Evolutionary conservation across 192 early-diverging fungal species (phyloP).

Genomic region (Entomortierella chlamydospora): DNA sequence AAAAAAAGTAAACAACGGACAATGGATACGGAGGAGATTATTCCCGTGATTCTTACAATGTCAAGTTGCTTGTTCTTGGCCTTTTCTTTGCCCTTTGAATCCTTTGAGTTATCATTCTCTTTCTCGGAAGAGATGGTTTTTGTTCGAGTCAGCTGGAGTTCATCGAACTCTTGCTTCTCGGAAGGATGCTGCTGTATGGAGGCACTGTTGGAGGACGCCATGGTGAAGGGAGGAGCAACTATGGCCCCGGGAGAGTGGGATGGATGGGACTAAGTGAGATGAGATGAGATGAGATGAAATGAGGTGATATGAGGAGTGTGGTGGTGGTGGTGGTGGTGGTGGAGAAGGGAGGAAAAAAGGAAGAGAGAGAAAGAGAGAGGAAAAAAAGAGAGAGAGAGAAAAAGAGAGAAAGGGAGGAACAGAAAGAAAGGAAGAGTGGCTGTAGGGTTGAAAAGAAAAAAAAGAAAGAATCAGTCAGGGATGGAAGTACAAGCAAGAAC

Average conservation of each 20-base stretch:
- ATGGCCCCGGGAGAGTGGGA: neutral
- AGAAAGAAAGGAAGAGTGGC: neutral
- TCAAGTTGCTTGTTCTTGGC: conserved; percentile 30
- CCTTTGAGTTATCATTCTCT: neutral
- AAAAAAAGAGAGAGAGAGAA: neutral
- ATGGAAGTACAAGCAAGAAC: conserved; percentile 1
- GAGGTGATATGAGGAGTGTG: too few relatives aligned
- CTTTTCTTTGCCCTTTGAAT: neutral
- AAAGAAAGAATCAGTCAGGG: neutral
- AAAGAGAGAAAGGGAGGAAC: neutral
- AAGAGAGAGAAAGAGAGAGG: neutral
- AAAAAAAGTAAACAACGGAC: conserved; percentile 2
- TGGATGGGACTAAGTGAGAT: neutral
- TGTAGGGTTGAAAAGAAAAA: neutral
- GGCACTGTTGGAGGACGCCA: conserved; percentile 15
- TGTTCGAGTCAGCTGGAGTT: conserved; percentile 29
- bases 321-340: too few relatives aligned
- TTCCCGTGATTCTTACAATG: conserved; percentile 18
- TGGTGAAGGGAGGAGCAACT: neutral
- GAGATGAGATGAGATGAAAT: too few relatives aligned
- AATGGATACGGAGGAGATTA: neutral
- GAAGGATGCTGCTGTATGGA: conserved; percentile 13
- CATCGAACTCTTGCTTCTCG: conserved; percentile 4
- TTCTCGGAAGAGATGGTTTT: conserved; percentile 29
- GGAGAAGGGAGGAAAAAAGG: too few relatives aligned